Evolutionary conservation across 1,139 yeast genomes (phyloP).

Genomic region (Yamadazyma diospyri): DNA sequence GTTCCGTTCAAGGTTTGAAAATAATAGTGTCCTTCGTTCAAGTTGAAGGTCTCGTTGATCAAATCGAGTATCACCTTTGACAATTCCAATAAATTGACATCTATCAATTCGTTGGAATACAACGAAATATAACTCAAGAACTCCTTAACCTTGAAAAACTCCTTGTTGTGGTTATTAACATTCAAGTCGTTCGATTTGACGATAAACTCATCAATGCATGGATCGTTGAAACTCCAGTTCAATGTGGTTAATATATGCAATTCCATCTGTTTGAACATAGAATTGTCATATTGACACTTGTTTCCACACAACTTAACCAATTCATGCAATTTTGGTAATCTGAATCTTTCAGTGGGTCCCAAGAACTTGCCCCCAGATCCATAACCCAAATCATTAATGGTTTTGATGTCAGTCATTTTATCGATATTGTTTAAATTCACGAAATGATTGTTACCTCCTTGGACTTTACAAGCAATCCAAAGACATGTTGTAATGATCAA

Average conservation of each 20-base stretch:
- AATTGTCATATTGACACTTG: constrained; percentile 52
- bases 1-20: constrained; percentile 20
- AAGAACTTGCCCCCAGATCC: constrained; percentile 56
- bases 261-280: constrained; percentile 59
- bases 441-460: constrained; percentile 70
- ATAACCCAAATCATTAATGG: constrained; percentile 42
- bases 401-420: constrained; percentile 27
- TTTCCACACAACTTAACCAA: constrained; percentile 60
- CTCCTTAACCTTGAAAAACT: constrained; percentile 38
- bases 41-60: constrained; percentile 27
- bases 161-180: constrained; percentile 20
- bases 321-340: constrained; percentile 62
- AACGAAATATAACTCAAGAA: constrained; percentile 35
- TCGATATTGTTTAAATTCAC: constrained; percentile 43
- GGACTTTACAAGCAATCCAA: constrained; percentile 62
- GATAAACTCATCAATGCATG: constrained; percentile 52
- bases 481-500: constrained; percentile 63
- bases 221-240: constrained; percentile 60
- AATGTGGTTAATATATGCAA: constrained; percentile 54
- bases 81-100: constrained; percentile 29
- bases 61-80: constrained; percentile 35
- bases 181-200: constrained; percentile 31
- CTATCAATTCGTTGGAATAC: constrained; percentile 36
- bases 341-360: constrained; percentile 65
- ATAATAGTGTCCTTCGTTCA: constrained; percentile 19